Percentiles rank a stretch among this genome's conserved stretches.
Conservation (phyloP, 768 basidiomycete species). For the Symmetrospora coprosmae region DNA sequence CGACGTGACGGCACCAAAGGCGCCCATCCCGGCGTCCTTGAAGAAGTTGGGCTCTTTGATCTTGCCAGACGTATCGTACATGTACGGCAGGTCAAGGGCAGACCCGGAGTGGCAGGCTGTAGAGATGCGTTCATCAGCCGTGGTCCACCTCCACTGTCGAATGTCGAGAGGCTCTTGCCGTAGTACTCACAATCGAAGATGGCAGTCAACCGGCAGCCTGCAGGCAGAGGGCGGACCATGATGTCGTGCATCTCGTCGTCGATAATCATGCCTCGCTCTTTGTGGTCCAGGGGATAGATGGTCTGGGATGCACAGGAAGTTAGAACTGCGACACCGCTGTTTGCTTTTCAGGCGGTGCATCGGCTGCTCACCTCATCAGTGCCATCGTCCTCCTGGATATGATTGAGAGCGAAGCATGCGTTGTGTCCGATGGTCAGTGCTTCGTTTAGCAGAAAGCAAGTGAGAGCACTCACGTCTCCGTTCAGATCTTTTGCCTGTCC, state of each 20-base stretch:
- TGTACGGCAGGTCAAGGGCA: slow-evolving; percentile 48
- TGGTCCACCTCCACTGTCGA: too few species aligned
- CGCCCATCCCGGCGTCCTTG: slow-evolving; percentile 70
- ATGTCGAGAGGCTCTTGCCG: not conserved
- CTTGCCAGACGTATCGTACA: slow-evolving; percentile 30
- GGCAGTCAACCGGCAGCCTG: slow-evolving; percentile 72
- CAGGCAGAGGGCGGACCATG: slow-evolving; percentile 61
- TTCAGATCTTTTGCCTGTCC: slow-evolving; percentile 64
- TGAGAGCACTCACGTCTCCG: slow-evolving; percentile 47
- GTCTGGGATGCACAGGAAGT: too few species aligned
- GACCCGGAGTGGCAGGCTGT: slow-evolving; percentile 67
- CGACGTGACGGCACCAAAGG: slow-evolving; percentile 60
- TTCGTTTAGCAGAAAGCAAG: not conserved
- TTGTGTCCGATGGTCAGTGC: not conserved
- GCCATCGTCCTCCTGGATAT: too few species aligned
- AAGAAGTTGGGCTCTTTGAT: slow-evolving; percentile 36
- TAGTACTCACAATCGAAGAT: slow-evolving; percentile 29
- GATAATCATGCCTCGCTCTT: slow-evolving; percentile 59
- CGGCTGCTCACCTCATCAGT: too few species aligned
- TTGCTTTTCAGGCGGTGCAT: too few species aligned
- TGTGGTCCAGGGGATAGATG: slow-evolving; percentile 73
- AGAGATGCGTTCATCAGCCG: too few species aligned
- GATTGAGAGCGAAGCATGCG: too few species aligned
- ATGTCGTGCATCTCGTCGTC: slow-evolving; percentile 80
- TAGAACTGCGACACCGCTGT: too few species aligned